Base-by-base conservation (phyloP, 2,329 filamentous ascomycete species). In the Elsinoe batatas region DNA sequence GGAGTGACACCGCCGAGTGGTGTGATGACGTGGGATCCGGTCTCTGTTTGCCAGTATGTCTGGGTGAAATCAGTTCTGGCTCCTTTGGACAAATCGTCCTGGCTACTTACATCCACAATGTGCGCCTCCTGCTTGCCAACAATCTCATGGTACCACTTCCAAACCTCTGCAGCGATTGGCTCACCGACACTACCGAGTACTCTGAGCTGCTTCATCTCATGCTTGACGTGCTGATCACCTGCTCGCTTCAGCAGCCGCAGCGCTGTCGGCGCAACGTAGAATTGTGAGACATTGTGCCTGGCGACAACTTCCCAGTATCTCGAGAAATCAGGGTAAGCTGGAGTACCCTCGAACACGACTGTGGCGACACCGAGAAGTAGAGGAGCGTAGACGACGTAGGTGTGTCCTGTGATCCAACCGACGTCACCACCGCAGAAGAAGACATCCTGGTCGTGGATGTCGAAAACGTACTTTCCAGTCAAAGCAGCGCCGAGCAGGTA, bases 21-120 rank as follows among this genome's bases (percentile, higher is more conserved):
- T 4, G 90, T 88, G 69, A 98, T 97, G 65, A 95, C 90, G 72
- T 98, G 84, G 60, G 88, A 97, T 56, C 93, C 93, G 1, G 93
- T 98, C 77, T 98, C 93, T 54, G 93, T 98, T 81, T 98, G 93
- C 93, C 93, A 98, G 80, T 98, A 98, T 54, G 93, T 98, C 89
- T 95, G 68, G 53, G 58, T 15, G n/a, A 30, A 26, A 33, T 59
- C 35, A 56, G 47, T 32, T 26, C 17, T 38, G n/a, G 5, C 7
- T 3, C 20, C 18, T 36, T 30, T 15, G n/a, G 49, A 18, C 36
- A 26, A 26, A 12, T 18, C n/a, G 12, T 22, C 12, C 44, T n/a
- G 11, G 17, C 17, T 18, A 81, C 89, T 80, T 77, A 95, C 90
- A 71, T 98, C 93, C 56, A 96, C 85, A 70, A 98, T 79, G 68